A percentile compares a stretch with the other conserved stretches of the same genome.
Conservation (phyloP, 2,329 filamentous ascomycete genomes). For the Endoconidiophora laricicola region DNA sequence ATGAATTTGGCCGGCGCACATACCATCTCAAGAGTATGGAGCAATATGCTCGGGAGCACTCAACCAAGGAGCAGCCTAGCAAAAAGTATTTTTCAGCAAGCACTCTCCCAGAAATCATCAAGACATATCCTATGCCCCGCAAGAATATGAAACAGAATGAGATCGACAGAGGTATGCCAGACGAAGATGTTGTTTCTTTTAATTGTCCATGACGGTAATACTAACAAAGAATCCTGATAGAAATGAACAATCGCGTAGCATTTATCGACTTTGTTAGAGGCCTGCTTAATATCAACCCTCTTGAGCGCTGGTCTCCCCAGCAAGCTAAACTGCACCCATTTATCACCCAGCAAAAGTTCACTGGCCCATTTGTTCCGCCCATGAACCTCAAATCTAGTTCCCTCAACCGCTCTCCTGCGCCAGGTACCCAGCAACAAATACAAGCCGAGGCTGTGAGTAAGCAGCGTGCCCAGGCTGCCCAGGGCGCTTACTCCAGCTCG, state of each 20-base stretch:
- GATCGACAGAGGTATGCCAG: conserved; percentile 69
- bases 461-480: conserved; percentile 61
- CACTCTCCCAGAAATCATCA: conserved; percentile 90
- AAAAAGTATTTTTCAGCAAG: conserved; percentile 98
- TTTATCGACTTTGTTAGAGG: conserved; percentile 98
- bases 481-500: conserved; percentile 48
- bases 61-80: conserved; percentile 94
- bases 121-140: conserved; percentile 91
- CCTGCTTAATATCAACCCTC: conserved; percentile 79
- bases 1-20: conserved; percentile 81
- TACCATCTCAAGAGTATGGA: conserved; percentile 96
- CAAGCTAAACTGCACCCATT: conserved; percentile 96
- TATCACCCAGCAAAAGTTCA: conserved; percentile 96
- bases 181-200: not conserved
- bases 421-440: conserved; percentile 88
- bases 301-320: conserved; percentile 94
- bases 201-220: not conserved
- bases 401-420: conserved; percentile 71
- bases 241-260: conserved; percentile 94
- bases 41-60: conserved; percentile 88
- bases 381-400: conserved; percentile 90
- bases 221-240: conserved; percentile 29
- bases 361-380: conserved; percentile 85
- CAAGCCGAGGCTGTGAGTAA: conserved; percentile 89
- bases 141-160: conserved; percentile 99